A percentile compares a stretch with the other conserved stretches of the same genome.
phyloP scores from a whole-genome alignment of 2,329 filamentous ascomycete genomes.

The Microdochium nivale region DNA sequence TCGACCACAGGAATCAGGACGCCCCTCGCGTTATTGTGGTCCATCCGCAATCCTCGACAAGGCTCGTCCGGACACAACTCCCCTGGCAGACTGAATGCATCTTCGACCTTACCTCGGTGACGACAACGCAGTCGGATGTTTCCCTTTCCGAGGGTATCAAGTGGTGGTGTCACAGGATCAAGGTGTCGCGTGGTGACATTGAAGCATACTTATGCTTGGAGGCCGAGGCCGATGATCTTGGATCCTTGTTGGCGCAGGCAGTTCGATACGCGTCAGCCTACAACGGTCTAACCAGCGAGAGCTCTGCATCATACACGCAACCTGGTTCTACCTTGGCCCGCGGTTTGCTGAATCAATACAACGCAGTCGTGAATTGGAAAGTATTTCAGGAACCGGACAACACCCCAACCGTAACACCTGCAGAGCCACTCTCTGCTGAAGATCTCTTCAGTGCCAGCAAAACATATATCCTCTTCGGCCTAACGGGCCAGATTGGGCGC shows the following conservation, averaged over 20 bases:
- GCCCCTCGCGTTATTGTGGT: background rate
- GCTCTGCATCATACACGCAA: too few species aligned
- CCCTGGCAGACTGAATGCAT: background rate
- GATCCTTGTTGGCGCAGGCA: background rate
- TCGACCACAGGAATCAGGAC: background rate
- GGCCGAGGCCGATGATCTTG: background rate
- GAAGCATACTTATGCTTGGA: background rate
- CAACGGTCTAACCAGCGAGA: background rate
- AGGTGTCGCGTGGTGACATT: background rate
- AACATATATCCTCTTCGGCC: conserved; percentile 26
- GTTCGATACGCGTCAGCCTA: background rate
- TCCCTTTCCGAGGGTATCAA: background rate
- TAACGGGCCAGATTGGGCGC: conserved; percentile 35
- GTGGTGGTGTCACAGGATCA: background rate
- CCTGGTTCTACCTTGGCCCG: too few species aligned
- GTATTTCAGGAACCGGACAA: too few species aligned
- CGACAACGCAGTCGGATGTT: background rate
- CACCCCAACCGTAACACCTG: too few species aligned
- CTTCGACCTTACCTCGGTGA: background rate
- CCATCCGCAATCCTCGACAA: background rate
- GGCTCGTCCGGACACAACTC: background rate
- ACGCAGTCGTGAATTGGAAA: too few species aligned
- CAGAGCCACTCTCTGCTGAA: background rate
- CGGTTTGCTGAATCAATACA: background rate
- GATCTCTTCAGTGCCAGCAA: conserved; percentile 7